Conservation (phyloP, 2,329 filamentous ascomycete species). For the Pezizomycotina sp. region DNA sequence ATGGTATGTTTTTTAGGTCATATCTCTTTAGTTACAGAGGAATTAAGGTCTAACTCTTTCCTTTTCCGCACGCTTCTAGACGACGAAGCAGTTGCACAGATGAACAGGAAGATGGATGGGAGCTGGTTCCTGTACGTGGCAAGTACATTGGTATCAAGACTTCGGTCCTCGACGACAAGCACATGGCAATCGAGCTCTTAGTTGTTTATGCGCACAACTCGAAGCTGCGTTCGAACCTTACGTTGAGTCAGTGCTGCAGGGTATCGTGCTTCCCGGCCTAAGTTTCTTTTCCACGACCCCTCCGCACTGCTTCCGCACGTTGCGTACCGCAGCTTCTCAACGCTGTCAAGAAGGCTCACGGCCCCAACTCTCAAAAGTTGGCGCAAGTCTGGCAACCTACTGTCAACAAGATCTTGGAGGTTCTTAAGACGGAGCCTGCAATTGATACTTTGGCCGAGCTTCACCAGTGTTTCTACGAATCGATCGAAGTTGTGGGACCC, state of each 20-base stretch:
- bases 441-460: conserved; percentile 95
- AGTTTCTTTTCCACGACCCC: conserved; percentile 97
- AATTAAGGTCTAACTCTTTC: neutral
- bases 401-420: conserved; percentile 80
- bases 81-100: conserved; percentile 79
- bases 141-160: conserved; percentile 98
- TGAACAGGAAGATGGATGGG: conserved; percentile 94
- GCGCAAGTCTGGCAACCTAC: conserved; percentile 69
- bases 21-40: conserved; percentile 5
- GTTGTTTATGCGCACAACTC: conserved; percentile 92
- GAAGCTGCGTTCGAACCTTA: conserved; percentile 84
- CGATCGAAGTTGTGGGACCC: conserved; percentile 80
- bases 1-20: conserved; percentile 45
- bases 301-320: conserved; percentile 86
- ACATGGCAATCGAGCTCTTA: conserved; percentile 97
- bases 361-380: conserved; percentile 61
- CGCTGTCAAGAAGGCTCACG: conserved; percentile 85
- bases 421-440: conserved; percentile 71
- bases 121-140: conserved; percentile 87
- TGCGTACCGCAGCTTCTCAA: conserved; percentile 84
- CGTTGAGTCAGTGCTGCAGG: conserved; percentile 84
- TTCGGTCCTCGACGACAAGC: conserved; percentile 91
- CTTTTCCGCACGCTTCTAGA: conserved; percentile 33
- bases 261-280: conserved; percentile 81
- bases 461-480: conserved; percentile 99